Conservation (phyloP, 768 basidiomycete species). For the Boletus bicolor region DNA sequence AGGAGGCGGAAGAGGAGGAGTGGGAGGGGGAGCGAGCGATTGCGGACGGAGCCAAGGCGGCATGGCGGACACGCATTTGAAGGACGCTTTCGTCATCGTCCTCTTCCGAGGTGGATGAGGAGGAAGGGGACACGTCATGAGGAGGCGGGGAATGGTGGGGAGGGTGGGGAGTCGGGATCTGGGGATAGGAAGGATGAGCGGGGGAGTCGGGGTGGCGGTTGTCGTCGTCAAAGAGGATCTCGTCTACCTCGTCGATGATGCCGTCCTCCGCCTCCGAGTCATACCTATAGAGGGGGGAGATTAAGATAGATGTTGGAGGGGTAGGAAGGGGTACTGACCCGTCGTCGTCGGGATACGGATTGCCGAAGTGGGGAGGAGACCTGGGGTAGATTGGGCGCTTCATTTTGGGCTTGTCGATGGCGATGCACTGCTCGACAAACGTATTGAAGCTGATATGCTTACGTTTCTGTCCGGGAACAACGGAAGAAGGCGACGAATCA, state of each 20-base stretch:
- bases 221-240: conserved; percentile 29
- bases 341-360: conserved; percentile 47
- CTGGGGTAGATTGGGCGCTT: conserved; percentile 18
- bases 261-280: conserved; percentile 60
- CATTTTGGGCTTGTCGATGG: conserved; percentile 71
- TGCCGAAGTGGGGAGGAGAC: conserved; percentile 22
- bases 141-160: conserved; percentile 24
- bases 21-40: conserved; percentile 38
- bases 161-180: conserved; percentile 8
- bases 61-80: conserved; percentile 53
- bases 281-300: conserved; percentile 42
- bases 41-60: conserved; percentile 18
- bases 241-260: conserved; percentile 48
- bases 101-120: conserved; percentile 35
- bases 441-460: conserved; percentile 97
- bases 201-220: conserved; percentile 6
- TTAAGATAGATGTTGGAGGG: background rate
- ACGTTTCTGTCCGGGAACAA: conserved; percentile 46
- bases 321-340: conserved; percentile 44
- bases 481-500: conserved; percentile 19
- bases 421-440: conserved; percentile 94
- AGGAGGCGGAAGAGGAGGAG: conserved; percentile 31
- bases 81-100: conserved; percentile 56
- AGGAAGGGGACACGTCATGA: conserved; percentile 24
- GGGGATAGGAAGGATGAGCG: conserved; percentile 15